Evolutionary conservation across 306 rosid genomes (phyloP), one percentile per base, ranked within the genome.

Genomic region (Quercus engelmannii): DNA sequence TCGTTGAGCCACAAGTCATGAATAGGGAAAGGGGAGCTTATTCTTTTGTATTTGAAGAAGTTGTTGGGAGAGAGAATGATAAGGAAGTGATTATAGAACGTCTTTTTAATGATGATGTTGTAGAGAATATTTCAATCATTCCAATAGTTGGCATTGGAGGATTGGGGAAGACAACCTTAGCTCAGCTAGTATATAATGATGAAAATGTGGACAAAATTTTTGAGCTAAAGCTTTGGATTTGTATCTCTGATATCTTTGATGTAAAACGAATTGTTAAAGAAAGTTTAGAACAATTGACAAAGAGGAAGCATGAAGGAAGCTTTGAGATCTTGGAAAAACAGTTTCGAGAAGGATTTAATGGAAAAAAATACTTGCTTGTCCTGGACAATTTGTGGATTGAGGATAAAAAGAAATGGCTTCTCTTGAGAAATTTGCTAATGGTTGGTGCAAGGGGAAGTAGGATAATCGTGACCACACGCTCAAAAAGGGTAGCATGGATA

Each of bases 31-130:
- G 5, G 35, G 5, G 5, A 31, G 1, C 51, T 43, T 43, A 43
- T 43, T 43, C 51, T 9, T 43, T 46, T 46, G 52, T 46, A 46
- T 12, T 9, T 3, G 52, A 46, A 46, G 52, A 64, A 52, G 55
- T 79, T 49, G 43, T 79, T 54, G 83, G 79, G 9, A 69, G 83
- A 67, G 83, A 80, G 13, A 18, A 74, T 11, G 79, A 74, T 67
- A 38, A 54, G 55, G 28, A 21, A 26, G 12, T 6, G 4, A 46
- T 80, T 11, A 55, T 65, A 1, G 61, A 68, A 55, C n/a, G 15
- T 68, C 68, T 80, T 12, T 38, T 43, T 12, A 3, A 46, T 46
- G 52, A 52, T 5, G 3, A 19, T 64, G 4, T 13, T 51, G 43
- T 25, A 33, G 75, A 55, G 68, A 55, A 33, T 80, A 10, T 64